These are phyloP conservation scores for Hortaea sp. DNA, from an alignment of 2,329 filamentous ascomycete species.

Conservation along the genomic window DNA sequence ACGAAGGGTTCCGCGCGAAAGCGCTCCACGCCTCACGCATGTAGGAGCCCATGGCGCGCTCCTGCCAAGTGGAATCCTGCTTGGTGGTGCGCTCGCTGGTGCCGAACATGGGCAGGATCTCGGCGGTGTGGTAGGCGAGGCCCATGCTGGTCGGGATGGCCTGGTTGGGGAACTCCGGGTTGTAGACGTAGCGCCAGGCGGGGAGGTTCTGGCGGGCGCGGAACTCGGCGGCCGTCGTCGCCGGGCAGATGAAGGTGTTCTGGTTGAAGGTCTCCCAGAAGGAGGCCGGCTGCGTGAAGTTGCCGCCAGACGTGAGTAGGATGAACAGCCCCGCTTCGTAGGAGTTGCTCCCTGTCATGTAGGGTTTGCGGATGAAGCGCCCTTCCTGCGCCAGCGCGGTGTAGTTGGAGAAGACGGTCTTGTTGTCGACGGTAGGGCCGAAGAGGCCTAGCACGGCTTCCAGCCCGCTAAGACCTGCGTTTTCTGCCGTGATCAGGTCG, in stretches of 20 bases:
- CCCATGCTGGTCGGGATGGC: neutral
- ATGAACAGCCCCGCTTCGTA: slow-evolving; percentile 40
- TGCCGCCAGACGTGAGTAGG: slow-evolving; percentile 25
- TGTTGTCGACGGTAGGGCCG: slow-evolving; percentile 13
- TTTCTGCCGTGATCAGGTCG: neutral
- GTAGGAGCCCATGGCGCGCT: neutral
- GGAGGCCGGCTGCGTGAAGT: neutral
- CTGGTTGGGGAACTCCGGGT: neutral
- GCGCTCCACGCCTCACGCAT: slow-evolving; percentile 20
- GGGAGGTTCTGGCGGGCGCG: neutral
- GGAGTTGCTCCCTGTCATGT: slow-evolving; percentile 35
- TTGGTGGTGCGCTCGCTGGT: neutral
- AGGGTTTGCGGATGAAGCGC: slow-evolving; percentile 31
- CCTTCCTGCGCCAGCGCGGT: slow-evolving; percentile 3
- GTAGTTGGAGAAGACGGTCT: slow-evolving; percentile 13
- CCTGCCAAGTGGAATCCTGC: neutral
- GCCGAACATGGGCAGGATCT: neutral
- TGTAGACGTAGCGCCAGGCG: slow-evolving; percentile 2
- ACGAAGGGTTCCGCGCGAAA: slow-evolving; percentile 20
- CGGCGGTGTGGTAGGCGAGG: neutral
- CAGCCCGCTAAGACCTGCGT: neutral
- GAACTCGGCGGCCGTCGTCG: neutral
- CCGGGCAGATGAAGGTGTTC: slow-evolving; percentile 6
- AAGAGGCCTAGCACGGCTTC: slow-evolving; percentile 6
- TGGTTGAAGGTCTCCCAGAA: slow-evolving; percentile 1